These are phyloP conservation scores for Crotalaria pallida DNA, from an alignment of 306 rosid genomes.

Conservation along the genomic window DNA sequence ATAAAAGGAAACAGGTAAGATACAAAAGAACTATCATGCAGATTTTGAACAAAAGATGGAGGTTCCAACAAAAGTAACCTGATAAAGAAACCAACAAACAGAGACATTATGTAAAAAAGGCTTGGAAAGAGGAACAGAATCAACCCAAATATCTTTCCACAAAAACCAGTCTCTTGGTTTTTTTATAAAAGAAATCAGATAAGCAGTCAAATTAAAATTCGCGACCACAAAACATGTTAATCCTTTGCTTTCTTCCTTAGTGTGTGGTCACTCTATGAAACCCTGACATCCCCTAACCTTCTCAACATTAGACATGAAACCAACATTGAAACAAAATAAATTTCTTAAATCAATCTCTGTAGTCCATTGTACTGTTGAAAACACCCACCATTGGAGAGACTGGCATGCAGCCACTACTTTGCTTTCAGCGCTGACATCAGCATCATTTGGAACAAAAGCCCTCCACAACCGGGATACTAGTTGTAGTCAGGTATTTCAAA, in stretches of 20 bases:
- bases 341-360: not conserved
- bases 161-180: not conserved
- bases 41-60: not conserved
- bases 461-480: not conserved
- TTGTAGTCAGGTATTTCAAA: not conserved
- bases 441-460: not conserved
- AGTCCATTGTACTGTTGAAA: not conserved
- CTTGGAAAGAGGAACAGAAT: not conserved
- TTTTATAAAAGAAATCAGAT: not conserved
- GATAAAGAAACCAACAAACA: not conserved
- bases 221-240: constrained; percentile 11
- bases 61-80: not conserved
- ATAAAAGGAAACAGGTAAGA: not conserved
- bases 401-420: not conserved
- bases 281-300: not conserved
- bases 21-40: not conserved
- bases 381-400: not conserved
- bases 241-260: constrained; percentile 1
- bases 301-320: not conserved
- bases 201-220: not conserved
- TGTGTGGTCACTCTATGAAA: not conserved
- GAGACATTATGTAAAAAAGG: not conserved
- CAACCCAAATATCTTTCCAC: not conserved
- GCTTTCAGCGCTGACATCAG: constrained; percentile 3
- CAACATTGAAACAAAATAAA: not conserved